Conservation (phyloP, 2,329 filamentous ascomycete species). For the Byssoonygena ceratinophila region DNA sequence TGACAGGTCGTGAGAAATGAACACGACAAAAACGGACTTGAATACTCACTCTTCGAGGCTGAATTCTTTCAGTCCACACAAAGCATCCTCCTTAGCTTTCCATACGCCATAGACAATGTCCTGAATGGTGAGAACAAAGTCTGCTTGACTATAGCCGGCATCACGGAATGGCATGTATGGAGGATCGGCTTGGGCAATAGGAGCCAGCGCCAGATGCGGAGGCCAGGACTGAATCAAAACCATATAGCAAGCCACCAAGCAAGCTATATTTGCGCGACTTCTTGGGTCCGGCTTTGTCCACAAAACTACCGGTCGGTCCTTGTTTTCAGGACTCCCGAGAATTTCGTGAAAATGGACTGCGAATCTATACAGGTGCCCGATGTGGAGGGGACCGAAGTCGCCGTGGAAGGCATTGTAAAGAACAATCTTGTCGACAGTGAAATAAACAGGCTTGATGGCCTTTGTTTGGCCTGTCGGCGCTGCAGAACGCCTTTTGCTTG, state of each 20-base stretch:
- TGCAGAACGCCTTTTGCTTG: slow-evolving; percentile 62
- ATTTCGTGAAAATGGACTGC: slow-evolving; percentile 94
- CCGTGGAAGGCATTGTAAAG: slow-evolving; percentile 98
- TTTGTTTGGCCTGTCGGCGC: slow-evolving; percentile 36
- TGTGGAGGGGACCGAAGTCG: slow-evolving; percentile 94
- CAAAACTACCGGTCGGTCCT: slow-evolving; percentile 83
- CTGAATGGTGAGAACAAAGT: slow-evolving; percentile 90
- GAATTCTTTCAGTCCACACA: slow-evolving; percentile 86
- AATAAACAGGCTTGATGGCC: slow-evolving; percentile 67
- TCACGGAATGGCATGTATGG: slow-evolving; percentile 98
- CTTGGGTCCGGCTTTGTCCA: slow-evolving; percentile 88
- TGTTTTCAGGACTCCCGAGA: slow-evolving; percentile 79
- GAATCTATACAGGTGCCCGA: slow-evolving; percentile 93
- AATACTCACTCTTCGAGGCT: slow-evolving; percentile 68
- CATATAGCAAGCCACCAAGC: slow-evolving; percentile 96
- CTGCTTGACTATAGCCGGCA: slow-evolving; percentile 94
- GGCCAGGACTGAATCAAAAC: slow-evolving; percentile 97
- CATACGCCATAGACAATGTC: slow-evolving; percentile 97
- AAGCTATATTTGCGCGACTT: slow-evolving; percentile 82
- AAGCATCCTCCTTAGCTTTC: slow-evolving; percentile 93
- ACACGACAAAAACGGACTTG: not conserved
- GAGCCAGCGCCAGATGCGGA: slow-evolving; percentile 85
- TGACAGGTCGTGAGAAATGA: slow-evolving; percentile 6
- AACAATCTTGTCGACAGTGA: slow-evolving; percentile 83
- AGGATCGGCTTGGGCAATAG: slow-evolving; percentile 91